Evolutionary conservation across 2,329 filamentous ascomycete genomes (phyloP), one percentile per base, ranked within the genome.

Genomic region (Cladosporium austrohemisphaericum): DNA sequence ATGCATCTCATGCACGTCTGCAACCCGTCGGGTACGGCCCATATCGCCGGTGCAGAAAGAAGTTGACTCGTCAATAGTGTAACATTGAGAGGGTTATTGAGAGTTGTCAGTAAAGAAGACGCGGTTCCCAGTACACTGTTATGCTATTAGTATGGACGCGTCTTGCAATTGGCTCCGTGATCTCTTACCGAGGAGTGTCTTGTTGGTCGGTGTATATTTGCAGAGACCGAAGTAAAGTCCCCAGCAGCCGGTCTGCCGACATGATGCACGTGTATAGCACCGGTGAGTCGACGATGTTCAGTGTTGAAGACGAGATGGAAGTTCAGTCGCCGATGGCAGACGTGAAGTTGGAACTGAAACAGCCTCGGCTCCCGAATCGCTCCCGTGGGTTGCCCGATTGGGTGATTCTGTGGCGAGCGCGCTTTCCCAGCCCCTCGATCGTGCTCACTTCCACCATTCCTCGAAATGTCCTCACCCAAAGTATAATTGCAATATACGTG

Each of bases 61-160:
- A 89, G 75, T 56, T 90, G 85, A 20, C 83, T 84, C 1, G 85
- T 86, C 47, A 90, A 75, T 10, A 90, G 75, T 32, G 81, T 80
- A 60, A 89, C 75, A 65, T 91, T 91, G 50, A 87, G 77, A 11
- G 85, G 85, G 62, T 90, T 90, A 53, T 81, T 81, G 45, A 90
- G 79, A 41, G 79, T 79, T 13, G 82, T 79, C 49, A 91, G 75
- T 23, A 90, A 78, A 31, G 81, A 79, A 14, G 80, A 76, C 13
- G 85, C 86, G 36, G 83, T 85, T 55, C 78, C 81, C 60, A 86
- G 75, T 25, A 84, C 68, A 52, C 68, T 72, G 57, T 38, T 7
- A 6, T 19, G 14, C 6, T 38, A 53, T 62, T 26, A 60, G 55
- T 46, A 25, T 19, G 7, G 10, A 32, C 37, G 36, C 31, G 33